Conservation (phyloP, 2,329 filamentous ascomycete genomes). For the Westerdykella aurantiaca region DNA sequence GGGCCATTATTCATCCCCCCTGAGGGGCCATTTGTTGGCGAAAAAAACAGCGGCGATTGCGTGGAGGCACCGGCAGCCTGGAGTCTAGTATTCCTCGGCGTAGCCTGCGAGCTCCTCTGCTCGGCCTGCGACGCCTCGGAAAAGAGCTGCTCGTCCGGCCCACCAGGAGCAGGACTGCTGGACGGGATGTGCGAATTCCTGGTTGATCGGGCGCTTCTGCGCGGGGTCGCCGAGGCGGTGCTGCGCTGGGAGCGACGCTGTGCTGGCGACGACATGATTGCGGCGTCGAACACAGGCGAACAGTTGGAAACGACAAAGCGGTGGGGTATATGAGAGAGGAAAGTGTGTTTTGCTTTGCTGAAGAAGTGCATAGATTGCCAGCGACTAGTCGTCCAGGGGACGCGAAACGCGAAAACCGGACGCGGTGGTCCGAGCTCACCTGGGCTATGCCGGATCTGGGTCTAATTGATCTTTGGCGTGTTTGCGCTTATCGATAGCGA, state of each 20-base stretch:
- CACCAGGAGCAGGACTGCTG: constrained; percentile 42
- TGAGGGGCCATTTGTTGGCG: constrained; percentile 46
- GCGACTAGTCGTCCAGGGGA: background rate
- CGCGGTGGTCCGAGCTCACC: too few relatives aligned
- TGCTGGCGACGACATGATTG: constrained; percentile 59
- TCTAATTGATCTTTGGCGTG: too few relatives aligned
- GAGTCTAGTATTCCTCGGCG: constrained; percentile 43
- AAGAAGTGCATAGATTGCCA: background rate
- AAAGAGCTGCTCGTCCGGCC: constrained; percentile 41
- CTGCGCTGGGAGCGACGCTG: constrained; percentile 51
- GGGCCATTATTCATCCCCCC: constrained; percentile 36
- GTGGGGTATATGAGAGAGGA: background rate
- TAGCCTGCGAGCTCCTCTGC: constrained; percentile 37
- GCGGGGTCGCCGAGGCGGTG: constrained; percentile 52
- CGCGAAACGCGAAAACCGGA: background rate
- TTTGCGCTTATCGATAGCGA: too few relatives aligned
- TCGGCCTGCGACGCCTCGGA: constrained; percentile 39
- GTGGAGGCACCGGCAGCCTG: constrained; percentile 53
- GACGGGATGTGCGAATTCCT: constrained; percentile 52
- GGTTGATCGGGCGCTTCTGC: constrained; percentile 48
- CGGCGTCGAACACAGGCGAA: background rate
- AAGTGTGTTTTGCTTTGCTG: background rate
- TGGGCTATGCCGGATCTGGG: too few relatives aligned
- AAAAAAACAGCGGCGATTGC: constrained; percentile 72
- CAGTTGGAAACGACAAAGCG: background rate